Evolutionary conservation across 192 early-diverging fungal genomes (phyloP).

Genomic region (Coemansia asiatica): DNA sequence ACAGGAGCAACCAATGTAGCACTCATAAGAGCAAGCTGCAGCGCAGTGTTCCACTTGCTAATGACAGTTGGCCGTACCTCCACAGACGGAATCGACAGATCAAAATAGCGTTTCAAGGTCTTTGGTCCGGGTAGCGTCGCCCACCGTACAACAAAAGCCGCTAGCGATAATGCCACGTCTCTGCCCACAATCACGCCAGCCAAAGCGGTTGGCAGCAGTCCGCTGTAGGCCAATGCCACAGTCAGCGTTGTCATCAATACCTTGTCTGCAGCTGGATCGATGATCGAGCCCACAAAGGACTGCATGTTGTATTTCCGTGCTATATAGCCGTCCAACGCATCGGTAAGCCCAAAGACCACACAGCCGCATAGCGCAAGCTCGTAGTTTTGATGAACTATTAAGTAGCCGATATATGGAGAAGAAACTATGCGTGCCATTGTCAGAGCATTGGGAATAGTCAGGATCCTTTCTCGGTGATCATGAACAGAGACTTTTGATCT

Average conservation of each 20-base stretch:
- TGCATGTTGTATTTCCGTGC: conserved; percentile 84
- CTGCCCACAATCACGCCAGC: conserved; percentile 82
- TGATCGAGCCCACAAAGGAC: conserved; percentile 81
- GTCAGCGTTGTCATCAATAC: conserved; percentile 87
- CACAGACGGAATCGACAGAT: conserved; percentile 84
- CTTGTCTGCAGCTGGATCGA: conserved; percentile 95
- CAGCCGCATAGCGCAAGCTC: conserved; percentile 72
- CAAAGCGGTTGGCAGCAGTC: conserved; percentile 72
- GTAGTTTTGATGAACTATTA: conserved; percentile 76
- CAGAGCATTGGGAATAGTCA: conserved; percentile 87
- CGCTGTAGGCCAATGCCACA: conserved; percentile 69
- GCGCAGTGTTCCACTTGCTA: conserved; percentile 86
- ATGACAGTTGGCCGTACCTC: conserved; percentile 87
- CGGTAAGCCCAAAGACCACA: conserved; percentile 79
- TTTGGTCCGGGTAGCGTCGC: conserved; percentile 85
- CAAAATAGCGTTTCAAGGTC: conserved; percentile 81
- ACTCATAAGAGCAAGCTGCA: conserved; percentile 83
- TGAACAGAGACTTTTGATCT: conserved; percentile 8
- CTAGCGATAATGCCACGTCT: conserved; percentile 75
- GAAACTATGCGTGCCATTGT: conserved; percentile 76
- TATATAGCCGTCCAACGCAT: conserved; percentile 87
- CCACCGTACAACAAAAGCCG: conserved; percentile 83
- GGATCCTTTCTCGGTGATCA: conserved; percentile 70
- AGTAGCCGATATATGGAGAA: conserved; percentile 87
- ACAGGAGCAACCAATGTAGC: conserved; percentile 71